Base-by-base conservation (phyloP, 129 eudicot species). In the Dittrichia graveolens region DNA sequence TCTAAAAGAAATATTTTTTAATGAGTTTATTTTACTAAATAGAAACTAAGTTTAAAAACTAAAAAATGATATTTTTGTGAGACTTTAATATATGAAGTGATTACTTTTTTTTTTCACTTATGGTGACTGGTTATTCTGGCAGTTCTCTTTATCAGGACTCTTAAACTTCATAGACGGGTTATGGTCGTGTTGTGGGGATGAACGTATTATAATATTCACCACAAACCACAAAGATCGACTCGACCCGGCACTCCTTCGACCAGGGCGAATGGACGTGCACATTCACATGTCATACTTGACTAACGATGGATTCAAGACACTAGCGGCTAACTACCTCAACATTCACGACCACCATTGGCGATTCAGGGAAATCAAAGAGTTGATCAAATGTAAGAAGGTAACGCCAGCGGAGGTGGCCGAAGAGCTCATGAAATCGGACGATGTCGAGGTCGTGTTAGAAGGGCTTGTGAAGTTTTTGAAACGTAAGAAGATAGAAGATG, bases 221-320 rank as follows among this genome's bases (percentile, higher is more conserved):
- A 90, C 96, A 1, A 90, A 90, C 66, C 80, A 90, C 79, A 83
- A 79, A 44, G 96, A 83, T 13, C 77, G 80, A 73, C 91, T 90
- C 0, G 96, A 90, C 35, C 96, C 94, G 0, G 91, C 96, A 15
- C 54, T 90, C 75, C 73, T 90, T 34, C 81, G 96, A 14, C 96
- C 96, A 0, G 94, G 96, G 1, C 80, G 96, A 4, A 90, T 90
- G 96, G 96, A 90, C 67, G 55, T 87, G 74, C 96, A 90, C 76
- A 77, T 90, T 42, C 87, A 87, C 79, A 90, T 90, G 96, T 87
- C 96, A 4, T 85, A 87, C 48, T 76, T 81, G 67, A 90, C 93
- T 3, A 49, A 67, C 7, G 80, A 71, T 1, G 89, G 90, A 8
- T 87, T 90, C 73, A 81, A 58, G 18, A 78, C 78, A 34, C 59